These are phyloP conservation scores for Cornus kousa DNA, from an alignment of 148 eudicot genomes.

Conservation along the genomic window DNA sequence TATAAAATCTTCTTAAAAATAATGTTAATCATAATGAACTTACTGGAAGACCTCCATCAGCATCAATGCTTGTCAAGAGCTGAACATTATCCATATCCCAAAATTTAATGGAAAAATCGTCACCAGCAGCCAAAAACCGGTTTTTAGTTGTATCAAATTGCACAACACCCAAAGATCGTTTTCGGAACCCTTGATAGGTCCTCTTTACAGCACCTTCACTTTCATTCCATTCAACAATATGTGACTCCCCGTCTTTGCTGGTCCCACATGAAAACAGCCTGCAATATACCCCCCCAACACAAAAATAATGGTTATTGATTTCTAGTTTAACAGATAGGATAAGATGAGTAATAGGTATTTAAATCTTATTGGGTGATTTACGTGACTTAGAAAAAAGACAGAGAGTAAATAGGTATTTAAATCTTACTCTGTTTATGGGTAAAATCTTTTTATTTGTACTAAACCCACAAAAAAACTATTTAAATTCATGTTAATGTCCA, in stretches of 20 bases:
- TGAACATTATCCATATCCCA: conserved; percentile 96
- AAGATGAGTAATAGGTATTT: too few relatives aligned
- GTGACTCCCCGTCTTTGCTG: conserved; percentile 80
- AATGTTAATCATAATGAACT: conserved; percentile 20
- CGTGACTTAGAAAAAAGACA: too few relatives aligned
- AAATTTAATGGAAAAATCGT: conserved; percentile 71
- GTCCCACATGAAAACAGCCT: conserved; percentile 94
- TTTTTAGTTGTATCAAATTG: conserved; percentile 79
- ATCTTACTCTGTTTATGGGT: too few relatives aligned
- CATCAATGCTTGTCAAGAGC: conserved; percentile 66
- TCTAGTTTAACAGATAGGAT: too few relatives aligned
- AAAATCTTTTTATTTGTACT: too few relatives aligned
- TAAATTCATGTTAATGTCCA: too few relatives aligned
- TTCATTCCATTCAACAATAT: conserved; percentile 93
- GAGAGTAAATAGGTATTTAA: too few relatives aligned
- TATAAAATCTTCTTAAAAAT: not conserved
- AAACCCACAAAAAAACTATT: too few relatives aligned
- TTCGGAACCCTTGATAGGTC: conserved; percentile 70
- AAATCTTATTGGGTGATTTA: too few relatives aligned
- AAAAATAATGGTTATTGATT: too few relatives aligned
- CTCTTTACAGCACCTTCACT: conserved; percentile 83
- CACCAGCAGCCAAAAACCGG: conserved; percentile 78
- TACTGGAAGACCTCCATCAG: conserved; percentile 87
- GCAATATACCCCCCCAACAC: conserved; percentile 11
- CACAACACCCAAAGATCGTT: conserved; percentile 66